Percentiles rank a stretch among this genome's conserved stretches.
These are phyloP conservation scores for Geotrichum histeridarum DNA, from an alignment of 1,139 yeast species.

Conservation along the genomic window DNA sequence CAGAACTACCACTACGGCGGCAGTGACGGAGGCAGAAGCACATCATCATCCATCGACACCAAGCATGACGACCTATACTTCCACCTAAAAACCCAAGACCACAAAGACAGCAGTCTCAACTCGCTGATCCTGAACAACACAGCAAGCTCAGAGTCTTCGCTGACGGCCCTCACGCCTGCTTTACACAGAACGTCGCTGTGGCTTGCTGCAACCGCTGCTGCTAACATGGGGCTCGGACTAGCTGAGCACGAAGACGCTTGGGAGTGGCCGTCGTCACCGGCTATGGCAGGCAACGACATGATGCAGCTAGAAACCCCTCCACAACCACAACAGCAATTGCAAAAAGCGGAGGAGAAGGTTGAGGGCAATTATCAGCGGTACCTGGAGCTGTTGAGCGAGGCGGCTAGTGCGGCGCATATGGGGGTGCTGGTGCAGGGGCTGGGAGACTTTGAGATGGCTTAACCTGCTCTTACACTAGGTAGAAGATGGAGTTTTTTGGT, in stretches of 20 bases:
- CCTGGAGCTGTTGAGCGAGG: not conserved
- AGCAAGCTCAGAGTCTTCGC: too few species aligned
- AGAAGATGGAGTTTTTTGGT: too few species aligned
- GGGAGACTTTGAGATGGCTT: not conserved
- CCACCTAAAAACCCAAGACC: not conserved
- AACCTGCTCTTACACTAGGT: too few species aligned
- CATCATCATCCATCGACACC: too few species aligned
- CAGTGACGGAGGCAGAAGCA: not conserved
- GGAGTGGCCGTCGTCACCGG: not conserved
- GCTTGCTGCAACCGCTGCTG: too few species aligned
- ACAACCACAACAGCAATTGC: not conserved
- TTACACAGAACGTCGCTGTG: too few species aligned
- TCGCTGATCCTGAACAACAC: too few species aligned
- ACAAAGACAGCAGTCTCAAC: not conserved
- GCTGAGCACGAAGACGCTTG: too few species aligned
- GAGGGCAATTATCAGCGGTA: slow-evolving; percentile 1
- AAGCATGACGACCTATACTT: too few species aligned
- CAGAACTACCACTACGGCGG: not conserved
- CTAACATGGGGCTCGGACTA: too few species aligned
- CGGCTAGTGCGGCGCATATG: not conserved
- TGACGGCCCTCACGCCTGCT: too few species aligned
- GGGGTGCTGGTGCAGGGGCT: not conserved
- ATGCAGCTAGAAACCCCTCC: not conserved
- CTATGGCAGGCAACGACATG: not conserved
- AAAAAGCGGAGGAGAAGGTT: not conserved